Base-by-base conservation (phyloP, 2,329 filamentous ascomycete species). In the Ophiostoma tasmaniense region DNA sequence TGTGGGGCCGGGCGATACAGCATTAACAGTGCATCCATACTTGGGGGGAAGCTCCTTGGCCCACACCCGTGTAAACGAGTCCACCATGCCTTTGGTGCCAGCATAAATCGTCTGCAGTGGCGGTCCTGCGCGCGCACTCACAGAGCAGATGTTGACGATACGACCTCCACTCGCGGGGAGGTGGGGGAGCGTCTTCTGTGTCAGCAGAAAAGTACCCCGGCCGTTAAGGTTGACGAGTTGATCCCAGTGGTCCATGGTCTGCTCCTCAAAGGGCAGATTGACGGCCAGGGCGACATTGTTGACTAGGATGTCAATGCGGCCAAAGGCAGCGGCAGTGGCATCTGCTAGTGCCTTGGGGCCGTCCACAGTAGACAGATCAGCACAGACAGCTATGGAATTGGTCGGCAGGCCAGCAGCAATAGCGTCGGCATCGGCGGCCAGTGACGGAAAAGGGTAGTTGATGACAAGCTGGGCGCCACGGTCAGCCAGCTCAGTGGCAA, bases 131-230 rank as follows among this genome's bases (percentile, higher is more conserved):
- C 85, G 78, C 0, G 80, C 81, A 11, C 80, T 85, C 1, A 89
- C 80, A 1, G 83, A 87, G 17, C 81, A 81, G 70, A 89, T 82
- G 76, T 88, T 88, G 77, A 89, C 82, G 70, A 89, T 84, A 8
- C 85, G 80, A 10, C 70, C 55, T 13, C 67, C 64, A 78, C 2
- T 76, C 8, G 13, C 28, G 72, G 39, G 77, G 1, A 89, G 78
- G 71, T 85, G 77, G 0, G 84, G 84, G 14, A 85, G 76, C 0
- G 84, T 80, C 0, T 83, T 81, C 72, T 86, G 81, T 1, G 81
- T 81, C 69, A 89, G 78, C 25, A 88, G 77, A 17, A 87, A 75
- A 0, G 82, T 79, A 0, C 81, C 85, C 20, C 83, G 81, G 2
- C 86, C 81, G 74, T 89, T 89, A 72, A 87, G 77, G 71, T 86